Percentiles rank a stretch among this genome's conserved stretches.
Evolutionary conservation across 139 green algal genomes (phyloP).

Genomic region (Volvox reticuliferus): DNA sequence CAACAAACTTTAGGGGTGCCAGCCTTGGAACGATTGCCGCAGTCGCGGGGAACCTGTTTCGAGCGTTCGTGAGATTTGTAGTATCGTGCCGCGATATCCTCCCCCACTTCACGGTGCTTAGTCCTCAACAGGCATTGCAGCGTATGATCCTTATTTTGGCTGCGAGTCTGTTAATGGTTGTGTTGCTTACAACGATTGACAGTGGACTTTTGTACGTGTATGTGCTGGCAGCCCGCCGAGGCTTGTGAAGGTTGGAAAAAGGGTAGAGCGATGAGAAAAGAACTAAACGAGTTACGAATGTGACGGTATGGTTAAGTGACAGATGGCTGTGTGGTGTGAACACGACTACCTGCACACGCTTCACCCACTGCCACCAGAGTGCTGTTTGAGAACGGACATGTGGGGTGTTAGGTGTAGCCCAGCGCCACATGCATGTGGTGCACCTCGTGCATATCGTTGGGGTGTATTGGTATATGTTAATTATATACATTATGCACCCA

Average conservation of each 20-base stretch:
- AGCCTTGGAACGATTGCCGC: neutral
- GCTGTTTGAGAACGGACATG: too few relatives aligned
- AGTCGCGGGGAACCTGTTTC: neutral
- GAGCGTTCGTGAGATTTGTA: neutral
- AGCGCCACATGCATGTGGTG: too few relatives aligned
- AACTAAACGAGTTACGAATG: too few relatives aligned
- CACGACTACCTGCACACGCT: too few relatives aligned
- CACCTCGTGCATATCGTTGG: too few relatives aligned
- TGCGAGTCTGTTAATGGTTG: constrained; percentile 39
- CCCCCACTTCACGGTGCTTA: constrained; percentile 31
- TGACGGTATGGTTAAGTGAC: too few relatives aligned
- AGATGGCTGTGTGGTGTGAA: too few relatives aligned
- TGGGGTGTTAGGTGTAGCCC: too few relatives aligned
- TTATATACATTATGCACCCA: too few relatives aligned
- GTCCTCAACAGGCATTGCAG: constrained; percentile 10
- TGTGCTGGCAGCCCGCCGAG: neutral
- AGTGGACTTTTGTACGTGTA: constrained; percentile 41
- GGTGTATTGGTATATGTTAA: too few relatives aligned
- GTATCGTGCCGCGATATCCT: constrained; percentile 12
- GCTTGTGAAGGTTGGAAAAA: neutral
- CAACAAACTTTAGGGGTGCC: neutral
- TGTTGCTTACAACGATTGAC: constrained; percentile 37
- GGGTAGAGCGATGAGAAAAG: too few relatives aligned
- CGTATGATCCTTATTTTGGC: constrained; percentile 47
- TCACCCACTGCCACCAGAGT: too few relatives aligned